Evolutionary conservation across 805 yeast species (phyloP), one percentile per base, ranked within the genome.

Genomic region (Priceomyces fermenticarens): DNA sequence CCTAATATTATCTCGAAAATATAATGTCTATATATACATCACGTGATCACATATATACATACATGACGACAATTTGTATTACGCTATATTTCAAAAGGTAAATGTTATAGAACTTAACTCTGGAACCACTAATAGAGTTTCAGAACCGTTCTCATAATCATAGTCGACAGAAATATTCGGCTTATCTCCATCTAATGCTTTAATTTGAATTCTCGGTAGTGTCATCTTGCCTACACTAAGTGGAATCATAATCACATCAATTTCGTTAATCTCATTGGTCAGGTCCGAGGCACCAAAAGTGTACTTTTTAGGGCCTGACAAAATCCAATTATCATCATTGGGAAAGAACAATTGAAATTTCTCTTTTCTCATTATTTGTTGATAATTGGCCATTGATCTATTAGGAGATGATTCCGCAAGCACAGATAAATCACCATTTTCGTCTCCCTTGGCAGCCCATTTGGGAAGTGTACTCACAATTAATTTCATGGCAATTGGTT

Each of bases 241-340:
- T 1, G 98, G 97, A 11, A 88, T 73, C 45, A 90, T 59, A 3
- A 74, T 63, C 12, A 89, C 43, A 12, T 71, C 58, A 29, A 70
- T 44, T 11, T 42, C 44, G 17, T 46, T 39, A n/a, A 31, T 37
- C 33, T 35, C 42, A 9, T n/a, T 6, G 3, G 12, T 27, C 17
- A 40, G 53, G 30, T 12, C 33, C 8, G 60, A 66, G 4, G 73
- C 60, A 2, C 65, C 55, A 45, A 88, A 76, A 9, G 67, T 56
- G 34, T 79, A 78, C 42, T 69, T 71, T 44, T 79, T 80, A 45
- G 76, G 70, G 0, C 98, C 98, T 4, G 88, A 80, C 3, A 89
- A 65, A 2, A 88, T 56, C 98, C 98, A 91, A 39, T 72, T 75
- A 16, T 88, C 96, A 46, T 72, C 76, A 20, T 75, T 72, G 12